Percentiles rank a stretch among this genome's conserved stretches.
These are phyloP conservation scores for Apophysomyces trapeziformis DNA, from an alignment of 371 early-diverging fungal species.

Conservation along the genomic window DNA sequence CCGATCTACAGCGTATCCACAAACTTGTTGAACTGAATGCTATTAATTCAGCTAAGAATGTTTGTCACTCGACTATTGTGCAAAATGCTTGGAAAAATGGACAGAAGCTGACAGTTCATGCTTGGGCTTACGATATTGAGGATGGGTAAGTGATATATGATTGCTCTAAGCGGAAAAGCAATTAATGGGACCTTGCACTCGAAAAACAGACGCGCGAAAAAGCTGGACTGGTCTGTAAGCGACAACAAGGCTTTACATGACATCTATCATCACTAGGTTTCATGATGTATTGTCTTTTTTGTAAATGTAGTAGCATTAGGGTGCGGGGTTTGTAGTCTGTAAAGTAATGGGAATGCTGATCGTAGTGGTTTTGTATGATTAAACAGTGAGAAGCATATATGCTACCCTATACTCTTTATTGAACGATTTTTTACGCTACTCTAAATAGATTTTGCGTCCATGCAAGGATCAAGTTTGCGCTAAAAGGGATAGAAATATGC, in stretches of 20 bases:
- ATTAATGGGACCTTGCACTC: background rate
- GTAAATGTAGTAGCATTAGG: too few species aligned
- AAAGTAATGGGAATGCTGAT: too few species aligned
- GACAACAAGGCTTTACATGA: slow-evolving; percentile 14
- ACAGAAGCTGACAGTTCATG: slow-evolving; percentile 79
- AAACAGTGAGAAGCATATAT: too few species aligned
- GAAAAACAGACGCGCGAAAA: slow-evolving; percentile 10
- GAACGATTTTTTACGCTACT: too few species aligned
- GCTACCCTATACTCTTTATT: too few species aligned
- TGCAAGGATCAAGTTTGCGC: too few species aligned
- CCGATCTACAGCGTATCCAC: slow-evolving; percentile 47
- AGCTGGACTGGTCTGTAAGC: slow-evolving; percentile 22
- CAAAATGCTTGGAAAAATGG: slow-evolving; percentile 84
- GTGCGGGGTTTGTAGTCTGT: too few species aligned
- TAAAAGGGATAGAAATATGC: too few species aligned
- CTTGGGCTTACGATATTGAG: slow-evolving; percentile 82
- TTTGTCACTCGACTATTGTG: slow-evolving; percentile 77
- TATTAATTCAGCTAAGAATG: slow-evolving; percentile 71
- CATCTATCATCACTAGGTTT: slow-evolving; percentile 12
- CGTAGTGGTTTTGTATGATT: too few species aligned
- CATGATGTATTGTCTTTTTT: too few species aligned
- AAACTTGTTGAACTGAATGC: slow-evolving; percentile 79
- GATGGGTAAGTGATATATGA: slow-evolving; percentile 44
- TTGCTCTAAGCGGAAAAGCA: too few species aligned
- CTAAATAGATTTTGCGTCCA: too few species aligned